Evolutionary conservation across 495 filamentous ascomycete genomes (phyloP), one percentile per base, ranked within the genome.

Genomic region (Aspergillus sclerotiicarbonarius): DNA sequence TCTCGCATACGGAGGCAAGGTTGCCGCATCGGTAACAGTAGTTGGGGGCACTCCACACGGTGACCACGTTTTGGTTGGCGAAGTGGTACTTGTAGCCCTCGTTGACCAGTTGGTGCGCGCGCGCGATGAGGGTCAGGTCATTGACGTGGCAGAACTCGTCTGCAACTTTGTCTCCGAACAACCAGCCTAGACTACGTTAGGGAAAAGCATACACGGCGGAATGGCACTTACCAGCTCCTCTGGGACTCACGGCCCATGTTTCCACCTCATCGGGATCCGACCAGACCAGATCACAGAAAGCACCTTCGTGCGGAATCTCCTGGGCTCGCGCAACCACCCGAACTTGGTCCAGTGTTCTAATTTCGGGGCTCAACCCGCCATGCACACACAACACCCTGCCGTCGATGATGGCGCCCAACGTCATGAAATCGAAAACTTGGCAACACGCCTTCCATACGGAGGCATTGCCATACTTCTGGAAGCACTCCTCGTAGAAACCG

Each of bases 121-220:
- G 85, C 4, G 94, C 95, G 69, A 98, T 98, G 53, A 96, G 82
- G 54, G 87, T 87, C n/a, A 98, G 80, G 39, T 90, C 90, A 66
- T 98, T 98, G 62, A 98, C 94, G 63, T 98, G 93, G 73, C 96
- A 98, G 78, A 98, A 98, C 77, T 98, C 94, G n/a, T 88, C 92
- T 4, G 92, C 90, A 6, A 98, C 92, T 74, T 97, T 96, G 65
- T 97, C 90, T 18, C 94, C 94, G 68, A 98, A 98, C 6, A 98
- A 78, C 94, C 94, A 98, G 9, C 94, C 76, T 79, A 46, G 20
- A n/a, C 1, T 0, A 3, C 3, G 30, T 56, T 21, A 49, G 16
- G n/a, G 20, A 45, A 32, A 18, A 18, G 25, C 25, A 25, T 5
- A 5, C 25, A 25, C 25, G 25, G 25, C 25, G 25, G 25, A 25